Evolutionary conservation across 768 basidiomycete species (phyloP).

Genomic region (Mycena latifolia): DNA sequence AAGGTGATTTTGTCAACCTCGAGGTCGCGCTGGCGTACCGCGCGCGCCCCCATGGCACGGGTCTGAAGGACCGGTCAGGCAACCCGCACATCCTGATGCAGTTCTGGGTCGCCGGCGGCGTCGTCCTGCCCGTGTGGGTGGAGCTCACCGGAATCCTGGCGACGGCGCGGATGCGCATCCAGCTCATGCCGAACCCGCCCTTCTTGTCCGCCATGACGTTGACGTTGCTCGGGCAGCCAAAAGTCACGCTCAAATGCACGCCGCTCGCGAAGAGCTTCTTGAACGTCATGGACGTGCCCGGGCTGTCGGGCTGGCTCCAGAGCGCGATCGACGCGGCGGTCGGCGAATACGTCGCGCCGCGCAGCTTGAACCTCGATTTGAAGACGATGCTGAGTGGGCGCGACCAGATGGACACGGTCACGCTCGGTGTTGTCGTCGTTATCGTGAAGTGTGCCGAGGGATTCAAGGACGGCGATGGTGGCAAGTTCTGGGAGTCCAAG

Average conservation of each 20-base stretch:
- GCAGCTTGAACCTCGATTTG: conserved; percentile 77
- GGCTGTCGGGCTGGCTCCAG: conserved; percentile 77
- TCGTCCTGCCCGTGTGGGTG: conserved; percentile 76
- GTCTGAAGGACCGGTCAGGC: conserved; percentile 57
- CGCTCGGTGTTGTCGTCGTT: conserved; percentile 74
- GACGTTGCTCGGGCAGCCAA: conserved; percentile 79
- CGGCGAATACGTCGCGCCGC: conserved; percentile 76
- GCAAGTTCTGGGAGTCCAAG: conserved; percentile 48
- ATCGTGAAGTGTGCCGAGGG: conserved; percentile 72
- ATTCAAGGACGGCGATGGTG: conserved; percentile 56
- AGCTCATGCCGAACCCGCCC: conserved; percentile 80
- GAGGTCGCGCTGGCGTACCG: conserved; percentile 81
- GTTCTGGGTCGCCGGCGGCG: conserved; percentile 66
- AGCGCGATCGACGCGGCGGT: conserved; percentile 73
- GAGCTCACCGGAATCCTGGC: conserved; percentile 77
- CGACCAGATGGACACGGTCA: conserved; percentile 73
- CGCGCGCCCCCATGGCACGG: conserved; percentile 59
- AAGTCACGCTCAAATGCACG: conserved; percentile 72
- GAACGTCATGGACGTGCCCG: conserved; percentile 84
- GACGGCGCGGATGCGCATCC: conserved; percentile 74
- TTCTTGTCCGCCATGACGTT: conserved; percentile 64
- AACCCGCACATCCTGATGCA: conserved; percentile 78
- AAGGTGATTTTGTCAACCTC: conserved; percentile 70
- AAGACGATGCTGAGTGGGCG: conserved; percentile 71
- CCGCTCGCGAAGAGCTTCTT: conserved; percentile 74